A percentile compares a stretch with the other conserved stretches of the same genome.
Evolutionary conservation across 345 rosid genomes (phyloP).

Genomic region (Orychophragmus violaceus): DNA sequence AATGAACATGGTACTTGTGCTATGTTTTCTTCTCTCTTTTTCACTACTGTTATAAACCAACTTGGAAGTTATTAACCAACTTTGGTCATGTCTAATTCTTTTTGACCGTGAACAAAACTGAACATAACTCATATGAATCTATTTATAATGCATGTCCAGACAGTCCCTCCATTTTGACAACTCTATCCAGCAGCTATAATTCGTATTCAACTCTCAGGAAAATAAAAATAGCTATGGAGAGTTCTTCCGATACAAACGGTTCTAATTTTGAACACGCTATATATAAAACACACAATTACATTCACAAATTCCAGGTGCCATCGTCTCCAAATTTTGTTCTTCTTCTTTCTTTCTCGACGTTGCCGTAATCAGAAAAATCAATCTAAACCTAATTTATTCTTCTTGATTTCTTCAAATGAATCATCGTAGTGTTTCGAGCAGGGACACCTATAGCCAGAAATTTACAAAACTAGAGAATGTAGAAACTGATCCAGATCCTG

Average conservation of each 20-base stretch:
- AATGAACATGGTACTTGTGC: neutral
- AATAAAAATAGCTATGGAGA: neutral
- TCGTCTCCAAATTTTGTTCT: neutral
- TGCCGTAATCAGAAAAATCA: neutral
- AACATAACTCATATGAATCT: no score
- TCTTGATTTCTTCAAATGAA: slow-evolving; percentile 5
- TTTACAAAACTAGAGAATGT: slow-evolving; percentile 26
- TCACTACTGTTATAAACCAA: no score
- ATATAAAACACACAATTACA: neutral
- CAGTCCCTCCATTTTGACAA: no score
- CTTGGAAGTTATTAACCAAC: no score
- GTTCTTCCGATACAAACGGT: slow-evolving; percentile 11
- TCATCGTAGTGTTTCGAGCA: slow-evolving; percentile 11
- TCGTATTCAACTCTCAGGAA: neutral
- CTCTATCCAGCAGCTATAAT: neutral
- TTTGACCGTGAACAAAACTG: no score
- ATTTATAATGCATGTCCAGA: no score
- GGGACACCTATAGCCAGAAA: slow-evolving; percentile 29
- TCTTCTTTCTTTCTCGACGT: neutral
- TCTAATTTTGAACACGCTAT: slow-evolving; percentile 1
- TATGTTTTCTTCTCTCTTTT: no score
- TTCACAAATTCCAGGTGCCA: neutral
- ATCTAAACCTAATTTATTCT: neutral
- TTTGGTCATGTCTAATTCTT: no score
- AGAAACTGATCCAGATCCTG: slow-evolving; percentile 16